phyloP scores from a whole-genome alignment of 495 filamentous ascomycete genomes.

The Platismatia glauca region DNA sequence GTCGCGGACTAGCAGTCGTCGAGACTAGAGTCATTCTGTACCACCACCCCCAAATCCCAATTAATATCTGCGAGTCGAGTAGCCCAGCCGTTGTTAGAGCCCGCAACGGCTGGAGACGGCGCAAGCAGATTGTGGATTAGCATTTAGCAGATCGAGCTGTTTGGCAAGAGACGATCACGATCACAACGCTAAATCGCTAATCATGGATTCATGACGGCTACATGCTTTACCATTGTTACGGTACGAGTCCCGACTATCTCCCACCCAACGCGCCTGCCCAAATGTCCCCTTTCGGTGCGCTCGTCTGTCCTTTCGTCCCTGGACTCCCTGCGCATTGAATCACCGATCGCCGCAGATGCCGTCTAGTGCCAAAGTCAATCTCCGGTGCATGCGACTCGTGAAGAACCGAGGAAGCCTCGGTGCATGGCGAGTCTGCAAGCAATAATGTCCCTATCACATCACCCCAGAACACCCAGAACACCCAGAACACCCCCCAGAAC shows the following conservation, averaged over 20 bases:
- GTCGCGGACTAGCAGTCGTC: too few relatives aligned
- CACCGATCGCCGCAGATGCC: neutral
- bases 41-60: too few relatives aligned
- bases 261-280: neutral
- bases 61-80: neutral
- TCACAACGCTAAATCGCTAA: too few relatives aligned
- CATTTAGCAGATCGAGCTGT: neutral
- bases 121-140: too few relatives aligned
- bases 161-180: too few relatives aligned
- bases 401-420: too few relatives aligned
- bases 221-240: neutral
- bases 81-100: neutral
- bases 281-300: neutral
- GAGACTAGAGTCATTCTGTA: too few relatives aligned
- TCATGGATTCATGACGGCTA: neutral
- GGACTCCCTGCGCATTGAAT: too few relatives aligned
- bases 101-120: neutral
- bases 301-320: too few relatives aligned
- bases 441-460: neutral
- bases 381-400: neutral
- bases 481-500: neutral
- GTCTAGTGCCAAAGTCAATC: neutral
- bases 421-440: neutral
- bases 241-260: too few relatives aligned
- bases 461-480: neutral